Percentiles rank a stretch among this genome's conserved stretches.
These are phyloP conservation scores for Musa itinerans DNA, from an alignment of 176 grass and related monocot species.

Conservation along the genomic window DNA sequence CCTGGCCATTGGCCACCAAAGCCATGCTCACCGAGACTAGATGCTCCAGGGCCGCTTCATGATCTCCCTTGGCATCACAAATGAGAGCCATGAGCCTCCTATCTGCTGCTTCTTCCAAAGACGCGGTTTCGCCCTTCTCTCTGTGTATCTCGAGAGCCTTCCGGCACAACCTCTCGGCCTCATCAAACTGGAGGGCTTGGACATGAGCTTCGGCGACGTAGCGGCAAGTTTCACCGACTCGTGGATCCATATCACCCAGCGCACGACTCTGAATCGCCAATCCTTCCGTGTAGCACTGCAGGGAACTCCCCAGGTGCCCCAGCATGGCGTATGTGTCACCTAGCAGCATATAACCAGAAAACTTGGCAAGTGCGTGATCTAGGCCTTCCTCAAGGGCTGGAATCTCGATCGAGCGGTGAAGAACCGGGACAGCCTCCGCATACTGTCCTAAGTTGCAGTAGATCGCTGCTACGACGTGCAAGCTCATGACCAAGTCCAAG, in stretches of 20 bases:
- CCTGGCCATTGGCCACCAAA: constrained; percentile 80
- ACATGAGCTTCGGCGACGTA: constrained; percentile 95
- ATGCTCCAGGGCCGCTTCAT: constrained; percentile 87
- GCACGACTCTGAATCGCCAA: constrained; percentile 75
- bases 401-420: constrained; percentile 63
- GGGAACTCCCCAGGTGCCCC: constrained; percentile 63
- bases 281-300: constrained; percentile 62
- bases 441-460: constrained; percentile 70
- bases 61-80: constrained; percentile 78
- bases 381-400: constrained; percentile 71
- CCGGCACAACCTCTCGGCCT: constrained; percentile 71
- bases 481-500: constrained; percentile 80
- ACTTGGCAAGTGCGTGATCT: constrained; percentile 86
- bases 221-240: constrained; percentile 80
- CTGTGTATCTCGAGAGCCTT: constrained; percentile 73
- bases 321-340: constrained; percentile 83
- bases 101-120: constrained; percentile 81
- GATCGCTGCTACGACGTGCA: constrained; percentile 91
- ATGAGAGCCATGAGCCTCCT: constrained; percentile 89
- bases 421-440: constrained; percentile 56
- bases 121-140: constrained; percentile 47
- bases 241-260: constrained; percentile 68
- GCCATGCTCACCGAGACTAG: constrained; percentile 77
- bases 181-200: constrained; percentile 76
- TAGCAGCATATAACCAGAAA: constrained; percentile 89